Conservation (phyloP, 192 early-diverging fungal species). For the Linnemannia hyalina region DNA sequence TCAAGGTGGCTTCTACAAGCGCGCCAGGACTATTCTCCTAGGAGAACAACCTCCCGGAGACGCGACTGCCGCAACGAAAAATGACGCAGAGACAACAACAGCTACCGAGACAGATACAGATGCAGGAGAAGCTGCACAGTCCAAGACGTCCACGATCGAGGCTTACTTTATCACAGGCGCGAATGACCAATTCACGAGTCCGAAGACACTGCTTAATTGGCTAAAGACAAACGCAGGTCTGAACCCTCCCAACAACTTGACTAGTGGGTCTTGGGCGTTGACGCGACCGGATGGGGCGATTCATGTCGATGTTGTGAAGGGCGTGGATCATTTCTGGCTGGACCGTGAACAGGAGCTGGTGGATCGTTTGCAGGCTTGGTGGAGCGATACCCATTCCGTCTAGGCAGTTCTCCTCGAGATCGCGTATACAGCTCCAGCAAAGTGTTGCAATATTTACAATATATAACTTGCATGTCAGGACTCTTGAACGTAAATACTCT, state of each 20-base stretch:
- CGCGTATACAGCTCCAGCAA: neutral
- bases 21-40: slow-evolving; percentile 30
- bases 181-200: slow-evolving; percentile 50
- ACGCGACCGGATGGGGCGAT: slow-evolving; percentile 40
- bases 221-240: slow-evolving; percentile 43
- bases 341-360: slow-evolving; percentile 42
- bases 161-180: slow-evolving; percentile 50
- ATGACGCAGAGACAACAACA: neutral
- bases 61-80: neutral
- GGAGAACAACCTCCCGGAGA: neutral
- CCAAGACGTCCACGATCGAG: slow-evolving; percentile 13
- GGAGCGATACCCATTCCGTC: slow-evolving; percentile 15
- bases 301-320: slow-evolving; percentile 43
- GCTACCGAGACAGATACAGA: neutral
- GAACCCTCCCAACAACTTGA: slow-evolving; percentile 11
- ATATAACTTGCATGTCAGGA: neutral
- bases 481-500: too few relatives aligned
- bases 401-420: neutral
- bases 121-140: neutral
- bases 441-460: neutral
- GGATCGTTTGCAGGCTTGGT: slow-evolving; percentile 35
- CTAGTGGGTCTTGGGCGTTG: slow-evolving; percentile 17
- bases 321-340: slow-evolving; percentile 50
- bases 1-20: slow-evolving; percentile 30
- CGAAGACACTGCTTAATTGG: slow-evolving; percentile 37